Percentiles rank a stretch among this genome's conserved stretches.
Conservation (phyloP, 345 rosid species). For the Psidium friedrichsthalianum region DNA sequence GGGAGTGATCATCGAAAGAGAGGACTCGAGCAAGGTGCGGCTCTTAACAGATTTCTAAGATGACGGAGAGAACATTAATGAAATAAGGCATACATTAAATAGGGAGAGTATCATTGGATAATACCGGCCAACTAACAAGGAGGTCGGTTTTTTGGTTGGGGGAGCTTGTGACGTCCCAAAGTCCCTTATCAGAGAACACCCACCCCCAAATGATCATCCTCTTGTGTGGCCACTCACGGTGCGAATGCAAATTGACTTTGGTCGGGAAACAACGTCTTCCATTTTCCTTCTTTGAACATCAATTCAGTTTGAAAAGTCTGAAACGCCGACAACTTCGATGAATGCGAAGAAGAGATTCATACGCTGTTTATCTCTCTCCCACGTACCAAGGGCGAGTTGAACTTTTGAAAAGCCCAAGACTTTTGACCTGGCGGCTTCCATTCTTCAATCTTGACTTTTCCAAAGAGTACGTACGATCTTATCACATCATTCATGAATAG, state of each 20-base stretch:
- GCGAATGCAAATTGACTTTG: background rate
- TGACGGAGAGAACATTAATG: background rate
- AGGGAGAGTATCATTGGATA: background rate
- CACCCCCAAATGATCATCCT: background rate
- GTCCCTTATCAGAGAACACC: no score
- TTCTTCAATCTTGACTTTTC: background rate
- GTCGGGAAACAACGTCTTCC: background rate
- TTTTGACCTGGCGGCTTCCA: background rate
- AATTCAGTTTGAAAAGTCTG: background rate
- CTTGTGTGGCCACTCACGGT: background rate
- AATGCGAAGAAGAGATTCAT: background rate
- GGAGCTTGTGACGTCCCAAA: fast-evolving
- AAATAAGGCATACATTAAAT: fast-evolving
- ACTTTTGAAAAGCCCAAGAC: background rate
- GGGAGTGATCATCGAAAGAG: fast-evolving
- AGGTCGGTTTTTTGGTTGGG: background rate
- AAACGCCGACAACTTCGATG: background rate
- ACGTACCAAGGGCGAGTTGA: background rate
- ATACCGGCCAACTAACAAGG: background rate
- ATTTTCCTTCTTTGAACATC: background rate
- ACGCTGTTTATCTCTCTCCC: background rate
- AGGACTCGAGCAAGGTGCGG: background rate
- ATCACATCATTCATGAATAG: background rate
- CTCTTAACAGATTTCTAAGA: fast-evolving
- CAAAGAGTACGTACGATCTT: background rate